These are phyloP conservation scores for Hyphopichia khmerensis DNA, from an alignment of 1,139 yeast species.

Conservation along the genomic window DNA sequence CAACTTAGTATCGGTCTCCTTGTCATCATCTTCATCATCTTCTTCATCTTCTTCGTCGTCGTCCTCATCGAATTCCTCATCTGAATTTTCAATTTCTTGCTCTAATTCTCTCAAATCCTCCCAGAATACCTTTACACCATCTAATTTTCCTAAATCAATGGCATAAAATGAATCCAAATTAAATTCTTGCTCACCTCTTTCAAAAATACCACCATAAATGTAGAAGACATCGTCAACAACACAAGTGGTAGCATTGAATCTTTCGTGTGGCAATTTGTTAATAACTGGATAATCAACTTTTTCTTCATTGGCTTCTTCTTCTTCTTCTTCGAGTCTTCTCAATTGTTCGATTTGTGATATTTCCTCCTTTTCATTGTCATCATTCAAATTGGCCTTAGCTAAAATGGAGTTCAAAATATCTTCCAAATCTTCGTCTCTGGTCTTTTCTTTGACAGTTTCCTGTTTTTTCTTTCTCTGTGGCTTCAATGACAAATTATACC, in stretches of 20 bases:
- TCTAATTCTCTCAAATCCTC: slow-evolving; percentile 61
- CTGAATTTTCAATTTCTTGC: slow-evolving; percentile 25
- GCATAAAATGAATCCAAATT: slow-evolving; percentile 83
- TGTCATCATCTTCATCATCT: slow-evolving; percentile 67
- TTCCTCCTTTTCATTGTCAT: slow-evolving; percentile 44
- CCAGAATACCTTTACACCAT: slow-evolving; percentile 89
- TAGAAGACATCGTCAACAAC: slow-evolving; percentile 83
- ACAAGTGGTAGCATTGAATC: slow-evolving; percentile 84
- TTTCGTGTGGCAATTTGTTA: slow-evolving; percentile 74
- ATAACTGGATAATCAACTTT: slow-evolving; percentile 53
- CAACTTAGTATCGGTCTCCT: slow-evolving; percentile 54
- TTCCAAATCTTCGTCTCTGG: slow-evolving; percentile 81
- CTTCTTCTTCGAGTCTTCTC: slow-evolving; percentile 34
- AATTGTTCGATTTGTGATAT: slow-evolving; percentile 40
- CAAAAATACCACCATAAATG: slow-evolving; percentile 93
- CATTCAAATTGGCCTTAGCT: slow-evolving; percentile 65
- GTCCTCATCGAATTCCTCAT: slow-evolving; percentile 53
- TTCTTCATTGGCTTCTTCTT: slow-evolving; percentile 37
- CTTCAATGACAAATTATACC: slow-evolving; percentile 76
- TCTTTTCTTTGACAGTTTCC: slow-evolving; percentile 42
- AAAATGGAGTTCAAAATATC: slow-evolving; percentile 74
- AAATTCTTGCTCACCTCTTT: slow-evolving; percentile 81
- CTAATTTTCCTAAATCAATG: slow-evolving; percentile 80
- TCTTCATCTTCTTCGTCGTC: slow-evolving; percentile 61
- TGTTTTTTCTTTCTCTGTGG: slow-evolving; percentile 55